Evolutionary conservation across 768 basidiomycete genomes (phyloP).

Genomic region (Lentinula edodes): DNA sequence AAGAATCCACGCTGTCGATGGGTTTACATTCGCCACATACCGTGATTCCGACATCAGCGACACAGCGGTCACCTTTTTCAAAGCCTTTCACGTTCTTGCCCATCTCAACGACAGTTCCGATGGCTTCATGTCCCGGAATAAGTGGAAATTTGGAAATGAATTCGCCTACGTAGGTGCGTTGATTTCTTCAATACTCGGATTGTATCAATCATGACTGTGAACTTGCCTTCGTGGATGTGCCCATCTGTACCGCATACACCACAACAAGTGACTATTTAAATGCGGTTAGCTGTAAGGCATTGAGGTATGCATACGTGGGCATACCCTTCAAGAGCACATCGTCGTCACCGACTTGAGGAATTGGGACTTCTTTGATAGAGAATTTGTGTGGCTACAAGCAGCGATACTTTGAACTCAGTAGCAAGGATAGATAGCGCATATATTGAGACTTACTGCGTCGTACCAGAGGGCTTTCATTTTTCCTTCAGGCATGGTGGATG

Average conservation of each 20-base stretch:
- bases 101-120: slow-evolving; percentile 67
- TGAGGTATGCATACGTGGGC: slow-evolving; percentile 1
- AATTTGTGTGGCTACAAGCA: slow-evolving; percentile 56
- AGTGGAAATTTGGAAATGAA: slow-evolving; percentile 68
- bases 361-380: slow-evolving; percentile 59
- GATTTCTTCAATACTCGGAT: neutral
- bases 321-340: slow-evolving; percentile 74
- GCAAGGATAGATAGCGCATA: neutral
- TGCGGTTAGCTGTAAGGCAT: neutral
- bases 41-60: slow-evolving; percentile 73
- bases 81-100: slow-evolving; percentile 82
- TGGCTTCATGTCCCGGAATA: slow-evolving; percentile 71
- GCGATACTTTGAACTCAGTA: slow-evolving; percentile 8
- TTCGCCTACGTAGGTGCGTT: slow-evolving; percentile 29
- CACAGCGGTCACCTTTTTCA: slow-evolving; percentile 72
- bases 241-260: slow-evolving; percentile 57
- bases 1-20: neutral
- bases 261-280: slow-evolving; percentile 32
- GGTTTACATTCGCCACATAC: slow-evolving; percentile 31
- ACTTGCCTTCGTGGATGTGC: slow-evolving; percentile 51
- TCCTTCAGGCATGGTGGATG: slow-evolving; percentile 42
- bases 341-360: slow-evolving; percentile 59
- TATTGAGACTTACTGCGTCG: slow-evolving; percentile 39
- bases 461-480: slow-evolving; percentile 78
- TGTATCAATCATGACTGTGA: slow-evolving; percentile 6